Evolutionary conservation across 2,329 filamentous ascomycete genomes (phyloP).

Genomic region (Lecanosticta acicola): DNA sequence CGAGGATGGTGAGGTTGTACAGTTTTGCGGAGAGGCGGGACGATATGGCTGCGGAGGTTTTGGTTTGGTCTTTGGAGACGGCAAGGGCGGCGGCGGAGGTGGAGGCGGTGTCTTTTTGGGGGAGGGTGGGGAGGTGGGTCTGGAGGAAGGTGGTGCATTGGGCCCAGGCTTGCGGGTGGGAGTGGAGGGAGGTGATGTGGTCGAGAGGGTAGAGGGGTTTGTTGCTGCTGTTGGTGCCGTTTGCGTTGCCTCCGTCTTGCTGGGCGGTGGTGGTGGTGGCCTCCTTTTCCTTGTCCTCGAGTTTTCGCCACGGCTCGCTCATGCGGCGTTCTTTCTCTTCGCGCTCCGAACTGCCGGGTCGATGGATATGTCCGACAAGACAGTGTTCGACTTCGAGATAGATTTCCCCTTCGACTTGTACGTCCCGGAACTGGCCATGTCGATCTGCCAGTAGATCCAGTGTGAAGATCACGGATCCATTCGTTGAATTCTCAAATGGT

Average conservation of each 20-base stretch:
- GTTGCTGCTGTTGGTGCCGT: constrained; percentile 33
- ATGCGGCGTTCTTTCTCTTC: constrained; percentile 1
- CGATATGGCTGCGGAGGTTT: constrained; percentile 67
- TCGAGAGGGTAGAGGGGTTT: constrained; percentile 45
- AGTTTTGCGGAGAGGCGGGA: constrained; percentile 66
- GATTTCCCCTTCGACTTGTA: constrained; percentile 74
- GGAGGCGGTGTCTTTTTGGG: constrained; percentile 75
- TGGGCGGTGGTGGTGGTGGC: background rate
- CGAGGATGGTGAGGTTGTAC: constrained; percentile 64
- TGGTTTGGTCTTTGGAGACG: constrained; percentile 51
- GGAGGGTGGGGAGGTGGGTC: constrained; percentile 63
- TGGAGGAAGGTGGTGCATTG: constrained; percentile 77
- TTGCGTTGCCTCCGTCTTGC: background rate
- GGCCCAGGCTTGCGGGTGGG: constrained; percentile 91
- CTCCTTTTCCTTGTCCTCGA: background rate
- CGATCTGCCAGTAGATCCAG: constrained; percentile 83
- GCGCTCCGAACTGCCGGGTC: background rate
- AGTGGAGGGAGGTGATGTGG: constrained; percentile 72
- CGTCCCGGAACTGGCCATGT: constrained; percentile 55
- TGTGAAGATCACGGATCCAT: constrained; percentile 85
- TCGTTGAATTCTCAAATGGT: constrained; percentile 93
- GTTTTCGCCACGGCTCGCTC: constrained; percentile 9
- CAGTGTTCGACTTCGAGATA: constrained; percentile 88
- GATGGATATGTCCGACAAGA: constrained; percentile 54
- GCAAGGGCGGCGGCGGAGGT: constrained; percentile 82